These are phyloP conservation scores for Trichophyton benhamiae DNA, from an alignment of 2,329 filamentous ascomycete species.

Conservation along the genomic window DNA sequence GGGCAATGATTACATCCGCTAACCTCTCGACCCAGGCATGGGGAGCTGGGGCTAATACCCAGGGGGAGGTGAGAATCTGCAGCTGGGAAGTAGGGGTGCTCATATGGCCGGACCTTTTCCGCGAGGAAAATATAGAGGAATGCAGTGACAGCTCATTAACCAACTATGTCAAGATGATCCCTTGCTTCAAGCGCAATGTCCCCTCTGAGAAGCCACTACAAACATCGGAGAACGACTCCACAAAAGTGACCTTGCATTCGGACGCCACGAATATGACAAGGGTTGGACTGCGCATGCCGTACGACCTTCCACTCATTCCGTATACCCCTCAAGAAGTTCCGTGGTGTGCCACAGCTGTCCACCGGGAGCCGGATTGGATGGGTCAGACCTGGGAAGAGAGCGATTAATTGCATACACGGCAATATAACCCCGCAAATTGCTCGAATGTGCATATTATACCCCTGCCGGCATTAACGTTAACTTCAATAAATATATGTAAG, in stretches of 20 bases:
- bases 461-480: background rate
- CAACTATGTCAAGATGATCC: conserved; percentile 48
- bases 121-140: conserved; percentile 9
- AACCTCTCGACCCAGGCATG: conserved; percentile 83
- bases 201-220: conserved; percentile 25
- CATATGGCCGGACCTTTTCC: conserved; percentile 57
- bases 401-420: background rate
- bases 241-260: background rate
- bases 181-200: conserved; percentile 52
- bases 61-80: conserved; percentile 55
- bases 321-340: conserved; percentile 56
- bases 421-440: background rate
- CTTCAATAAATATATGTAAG: background rate
- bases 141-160: background rate
- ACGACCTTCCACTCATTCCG: conserved; percentile 58
- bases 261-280: conserved; percentile 19
- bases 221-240: background rate
- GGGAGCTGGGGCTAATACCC: conserved; percentile 59
- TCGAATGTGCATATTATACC: background rate
- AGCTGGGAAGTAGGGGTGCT: conserved; percentile 78
- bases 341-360: conserved; percentile 57
- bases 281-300: conserved; percentile 69
- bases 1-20: conserved; percentile 82
- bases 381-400: conserved; percentile 30
- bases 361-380: conserved; percentile 52